Conservation (phyloP, 2,329 filamentous ascomycete species). For the Fusarium phyllophilum region DNA sequence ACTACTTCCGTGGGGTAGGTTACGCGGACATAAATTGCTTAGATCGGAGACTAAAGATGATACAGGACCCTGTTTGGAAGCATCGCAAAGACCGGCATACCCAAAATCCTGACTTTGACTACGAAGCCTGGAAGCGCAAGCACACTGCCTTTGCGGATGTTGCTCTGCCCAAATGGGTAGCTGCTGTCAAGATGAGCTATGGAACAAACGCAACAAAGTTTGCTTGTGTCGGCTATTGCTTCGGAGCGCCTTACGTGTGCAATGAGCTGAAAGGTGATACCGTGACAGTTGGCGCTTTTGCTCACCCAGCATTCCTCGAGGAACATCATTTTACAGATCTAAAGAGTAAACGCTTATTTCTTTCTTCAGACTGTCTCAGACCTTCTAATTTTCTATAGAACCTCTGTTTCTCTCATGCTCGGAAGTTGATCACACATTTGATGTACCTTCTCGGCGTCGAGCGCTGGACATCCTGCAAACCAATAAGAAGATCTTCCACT, state of each 20-base stretch:
- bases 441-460: slow-evolving; percentile 1
- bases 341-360: neutral
- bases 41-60: neutral
- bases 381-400: too few species aligned
- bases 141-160: neutral
- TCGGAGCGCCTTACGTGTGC: slow-evolving; percentile 3
- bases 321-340: neutral
- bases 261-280: neutral
- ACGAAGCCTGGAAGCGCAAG: slow-evolving; percentile 5
- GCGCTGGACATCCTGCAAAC: neutral
- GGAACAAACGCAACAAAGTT: neutral
- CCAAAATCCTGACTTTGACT: neutral
- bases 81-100: slow-evolving; percentile 1
- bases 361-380: too few species aligned
- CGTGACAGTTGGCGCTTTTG: neutral
- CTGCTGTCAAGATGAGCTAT: neutral
- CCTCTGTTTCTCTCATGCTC: slow-evolving; percentile 4
- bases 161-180: neutral
- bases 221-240: slow-evolving; percentile 5
- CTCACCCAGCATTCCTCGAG: slow-evolving; percentile 6
- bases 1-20: slow-evolving; percentile 5
- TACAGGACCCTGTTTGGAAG: slow-evolving; percentile 8
- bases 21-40: neutral
- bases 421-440: slow-evolving; percentile 7
- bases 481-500: neutral